Conservation (phyloP, 306 rosid species). For the Argentina anserina region DNA sequence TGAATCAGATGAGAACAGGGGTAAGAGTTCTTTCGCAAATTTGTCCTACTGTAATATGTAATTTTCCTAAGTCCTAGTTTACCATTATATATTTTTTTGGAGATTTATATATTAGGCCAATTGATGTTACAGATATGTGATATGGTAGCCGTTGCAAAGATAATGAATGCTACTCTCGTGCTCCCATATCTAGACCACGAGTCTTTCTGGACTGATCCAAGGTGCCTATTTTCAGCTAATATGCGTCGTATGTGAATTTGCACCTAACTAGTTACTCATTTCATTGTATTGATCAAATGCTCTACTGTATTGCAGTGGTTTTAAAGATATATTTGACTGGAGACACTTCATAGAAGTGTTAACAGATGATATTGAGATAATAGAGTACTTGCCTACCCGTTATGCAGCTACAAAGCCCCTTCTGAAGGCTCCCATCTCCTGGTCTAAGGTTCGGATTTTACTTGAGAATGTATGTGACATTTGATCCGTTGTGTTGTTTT, state of each 20-base stretch:
- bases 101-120: too few species aligned
- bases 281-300: neutral
- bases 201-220: slow-evolving; percentile 98
- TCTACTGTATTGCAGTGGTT: slow-evolving; percentile 56
- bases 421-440: slow-evolving; percentile 86
- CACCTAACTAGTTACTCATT: slow-evolving; percentile 16
- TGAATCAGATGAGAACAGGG: slow-evolving; percentile 99
- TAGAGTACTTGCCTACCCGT: slow-evolving; percentile 67
- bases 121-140: slow-evolving; percentile 79
- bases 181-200: slow-evolving; percentile 93
- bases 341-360: slow-evolving; percentile 74
- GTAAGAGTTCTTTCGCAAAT: slow-evolving; percentile 34
- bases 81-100: too few species aligned
- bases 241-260: neutral
- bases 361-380: slow-evolving; percentile 64
- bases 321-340: slow-evolving; percentile 97
- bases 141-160: slow-evolving; percentile 97
- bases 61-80: neutral
- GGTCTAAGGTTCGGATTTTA: slow-evolving; percentile 79
- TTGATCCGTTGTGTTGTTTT: neutral
- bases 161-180: slow-evolving; percentile 92
- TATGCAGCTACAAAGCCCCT: slow-evolving; percentile 53
- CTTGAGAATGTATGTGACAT: neutral
- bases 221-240: slow-evolving; percentile 38
- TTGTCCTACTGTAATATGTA: neutral